Conservation (phyloP, 257 asterid species). For the Forsythia viridissima region DNA sequence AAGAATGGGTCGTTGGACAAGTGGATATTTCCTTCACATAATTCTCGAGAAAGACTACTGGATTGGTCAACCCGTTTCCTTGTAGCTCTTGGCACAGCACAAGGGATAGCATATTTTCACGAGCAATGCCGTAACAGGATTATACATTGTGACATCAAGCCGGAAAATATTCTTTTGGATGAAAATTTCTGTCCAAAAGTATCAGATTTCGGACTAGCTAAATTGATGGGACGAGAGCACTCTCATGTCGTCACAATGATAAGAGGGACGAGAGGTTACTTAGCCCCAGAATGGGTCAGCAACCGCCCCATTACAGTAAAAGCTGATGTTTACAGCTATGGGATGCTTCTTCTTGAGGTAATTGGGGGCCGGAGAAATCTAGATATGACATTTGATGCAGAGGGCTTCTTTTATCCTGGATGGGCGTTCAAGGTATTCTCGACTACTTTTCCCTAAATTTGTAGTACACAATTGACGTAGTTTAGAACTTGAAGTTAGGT, state of each 20-base stretch:
- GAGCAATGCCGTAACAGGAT: constrained; percentile 90
- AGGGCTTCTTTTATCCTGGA: constrained; percentile 88
- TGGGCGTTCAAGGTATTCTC: constrained; percentile 90
- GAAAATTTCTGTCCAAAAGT: constrained; percentile 82
- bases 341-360: constrained; percentile 87
- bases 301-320: constrained; percentile 84
- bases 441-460: neutral
- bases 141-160: constrained; percentile 91
- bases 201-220: constrained; percentile 92
- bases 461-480: neutral
- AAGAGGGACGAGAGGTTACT: constrained; percentile 83
- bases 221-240: constrained; percentile 92
- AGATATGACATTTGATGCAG: constrained; percentile 75
- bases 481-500: neutral
- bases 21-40: constrained; percentile 74
- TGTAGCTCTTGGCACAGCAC: constrained; percentile 83
- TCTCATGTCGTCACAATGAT: constrained; percentile 84
- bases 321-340: constrained; percentile 92
- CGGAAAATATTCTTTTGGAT: constrained; percentile 86
- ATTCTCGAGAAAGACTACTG: constrained; percentile 40
- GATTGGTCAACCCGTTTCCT: constrained; percentile 77
- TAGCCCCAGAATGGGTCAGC: constrained; percentile 93
- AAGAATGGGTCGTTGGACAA: constrained; percentile 84
- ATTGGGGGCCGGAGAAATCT: constrained; percentile 88
- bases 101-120: constrained; percentile 87